A percentile compares a stretch with the other conserved stretches of the same genome.
Evolutionary conservation across 768 basidiomycete species (phyloP).

Genomic region (Kwoniella sp.): DNA sequence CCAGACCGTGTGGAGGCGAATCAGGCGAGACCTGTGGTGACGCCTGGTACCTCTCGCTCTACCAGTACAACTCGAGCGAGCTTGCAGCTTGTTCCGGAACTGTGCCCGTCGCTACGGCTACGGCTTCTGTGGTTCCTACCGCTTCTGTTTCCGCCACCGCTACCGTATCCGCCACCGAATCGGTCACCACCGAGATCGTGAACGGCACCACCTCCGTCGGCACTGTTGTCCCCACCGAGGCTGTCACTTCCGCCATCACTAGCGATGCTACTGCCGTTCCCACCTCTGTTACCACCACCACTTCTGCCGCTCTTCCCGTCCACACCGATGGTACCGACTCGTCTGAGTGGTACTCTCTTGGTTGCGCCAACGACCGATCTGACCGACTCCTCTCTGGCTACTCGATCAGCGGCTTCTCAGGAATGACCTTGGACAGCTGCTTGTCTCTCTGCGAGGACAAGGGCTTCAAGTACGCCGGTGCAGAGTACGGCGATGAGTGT

Average conservation of each 20-base stretch:
- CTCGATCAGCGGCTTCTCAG: constrained; percentile 11
- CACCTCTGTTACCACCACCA: constrained; percentile 12
- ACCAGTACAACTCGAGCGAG: constrained; percentile 40
- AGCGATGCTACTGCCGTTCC: constrained; percentile 17
- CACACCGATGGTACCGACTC: constrained; percentile 31
- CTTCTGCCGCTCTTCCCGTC: constrained; percentile 26
- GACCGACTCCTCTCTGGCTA: constrained; percentile 38
- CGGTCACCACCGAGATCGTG: constrained; percentile 10
- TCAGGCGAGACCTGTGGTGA: constrained; percentile 33
- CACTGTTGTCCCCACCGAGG: constrained; percentile 8
- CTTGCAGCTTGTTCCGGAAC: constrained; percentile 12
- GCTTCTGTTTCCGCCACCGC: constrained; percentile 14
- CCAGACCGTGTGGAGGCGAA: constrained; percentile 35
- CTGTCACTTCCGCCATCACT: constrained; percentile 14
- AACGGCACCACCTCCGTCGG: constrained; percentile 11
- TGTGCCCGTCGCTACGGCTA: constrained; percentile 21
- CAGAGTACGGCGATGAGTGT: constrained; percentile 55
- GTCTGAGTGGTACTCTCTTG: constrained; percentile 54
- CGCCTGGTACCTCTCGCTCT: constrained; percentile 47
- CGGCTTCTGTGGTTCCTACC: constrained; percentile 3
- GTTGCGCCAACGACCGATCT: constrained; percentile 49
- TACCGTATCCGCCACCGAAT: constrained; percentile 9
- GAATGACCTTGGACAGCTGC: constrained; percentile 54
- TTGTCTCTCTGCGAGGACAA: constrained; percentile 48
- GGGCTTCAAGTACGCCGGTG: constrained; percentile 54